Evolutionary conservation across 768 basidiomycete species (phyloP), one percentile per base, ranked within the genome.

Genomic region (Cystoderma amianthinum): DNA sequence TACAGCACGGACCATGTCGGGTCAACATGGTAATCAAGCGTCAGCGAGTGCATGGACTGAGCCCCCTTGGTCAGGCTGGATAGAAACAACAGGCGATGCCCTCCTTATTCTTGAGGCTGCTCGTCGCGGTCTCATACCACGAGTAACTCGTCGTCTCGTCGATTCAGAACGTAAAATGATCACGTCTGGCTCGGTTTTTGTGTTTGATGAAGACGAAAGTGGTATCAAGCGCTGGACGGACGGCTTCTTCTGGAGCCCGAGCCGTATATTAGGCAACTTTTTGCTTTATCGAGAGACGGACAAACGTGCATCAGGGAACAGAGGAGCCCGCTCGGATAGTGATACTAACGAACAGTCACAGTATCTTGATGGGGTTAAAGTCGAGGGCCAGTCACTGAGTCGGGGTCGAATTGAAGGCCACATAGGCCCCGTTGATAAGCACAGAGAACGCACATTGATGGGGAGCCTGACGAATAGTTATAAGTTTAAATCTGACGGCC

Each of bases 181-280:
- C 58, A 82, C 82, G 13, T 87, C 84, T 4, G 94, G 94, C 43
- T 87, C 86, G 5, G 91, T 98, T 9, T 98, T 97, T 53, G 94
- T 96, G 49, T 98, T 96, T 56, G 91, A 98, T 61, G 94, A 96
- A 68, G 85, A 91, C 53, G 92, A 95, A 64, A 91, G 88, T 54
- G 92, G 93, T 19, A 98, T 98, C 68, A 95, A 94, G 67, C 76
- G 94, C 33, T 96, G 93, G 89, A 98, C 94, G 1, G 94, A 98
- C 63, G 92, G 93, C n/a, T 83, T 88, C 58, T 85, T 86, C 58
- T 96, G 94, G 94, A 88, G 85, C 50, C 94, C 94, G 0, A 86
- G 83, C 49, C 72, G 94, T 44, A 96, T 96, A 19, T 67, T 96
- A 44, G 90, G 90, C 52, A 97, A 97, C 61, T 98, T 96, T 57